These are phyloP conservation scores for Avena insularis DNA, from an alignment of 176 grass and related monocot genomes.

Conservation along the genomic window DNA sequence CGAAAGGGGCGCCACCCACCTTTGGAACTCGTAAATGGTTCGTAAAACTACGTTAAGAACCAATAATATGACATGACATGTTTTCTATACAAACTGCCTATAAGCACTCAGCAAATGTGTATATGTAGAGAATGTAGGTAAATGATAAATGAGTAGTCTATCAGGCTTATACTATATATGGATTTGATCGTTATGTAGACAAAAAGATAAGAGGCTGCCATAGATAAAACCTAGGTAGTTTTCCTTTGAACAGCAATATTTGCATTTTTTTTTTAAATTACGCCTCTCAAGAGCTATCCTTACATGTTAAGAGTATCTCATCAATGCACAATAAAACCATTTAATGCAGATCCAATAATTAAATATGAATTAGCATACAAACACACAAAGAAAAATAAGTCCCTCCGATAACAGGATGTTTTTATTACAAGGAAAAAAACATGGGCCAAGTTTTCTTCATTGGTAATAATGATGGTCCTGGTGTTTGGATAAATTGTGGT, in stretches of 20 bases:
- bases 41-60: no score
- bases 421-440: not conserved
- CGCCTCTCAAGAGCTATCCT: slow-evolving; percentile 97
- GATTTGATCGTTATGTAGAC: no score
- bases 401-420: no score
- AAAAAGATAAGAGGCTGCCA: no score
- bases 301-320: slow-evolving; percentile 60
- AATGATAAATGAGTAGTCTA: no score
- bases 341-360: not conserved
- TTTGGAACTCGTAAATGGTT: no score
- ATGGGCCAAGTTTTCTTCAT: not conserved
- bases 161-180: no score
- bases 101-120: no score
- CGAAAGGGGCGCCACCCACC: no score
- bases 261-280: slow-evolving; percentile 94
- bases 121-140: no score
- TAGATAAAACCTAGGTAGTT: slow-evolving; percentile 52
- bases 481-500: not conserved
- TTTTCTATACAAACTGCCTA: no score
- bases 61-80: no score
- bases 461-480: not conserved
- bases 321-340: slow-evolving; percentile 25
- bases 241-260: slow-evolving; percentile 90
- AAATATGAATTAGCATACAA: not conserved
- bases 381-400: slow-evolving; percentile 4